Conservation (phyloP, 2,329 filamentous ascomycete species). For the Curvularia sp. region DNA sequence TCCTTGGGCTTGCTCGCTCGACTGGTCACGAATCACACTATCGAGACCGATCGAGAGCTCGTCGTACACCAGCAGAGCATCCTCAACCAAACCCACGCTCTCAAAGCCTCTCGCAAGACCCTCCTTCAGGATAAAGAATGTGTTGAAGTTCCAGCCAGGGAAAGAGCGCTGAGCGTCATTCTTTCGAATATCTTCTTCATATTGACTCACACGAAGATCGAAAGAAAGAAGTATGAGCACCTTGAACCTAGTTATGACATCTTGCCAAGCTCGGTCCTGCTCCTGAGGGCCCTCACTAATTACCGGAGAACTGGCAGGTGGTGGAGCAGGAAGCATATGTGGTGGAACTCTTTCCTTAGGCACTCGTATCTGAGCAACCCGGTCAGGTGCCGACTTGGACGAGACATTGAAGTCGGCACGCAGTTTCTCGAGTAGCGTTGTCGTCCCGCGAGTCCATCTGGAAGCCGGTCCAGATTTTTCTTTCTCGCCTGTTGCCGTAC, state of each 20-base stretch:
- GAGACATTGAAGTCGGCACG: constrained; percentile 86
- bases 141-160: constrained; percentile 99
- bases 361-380: constrained; percentile 84
- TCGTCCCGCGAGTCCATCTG: constrained; percentile 79
- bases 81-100: constrained; percentile 92
- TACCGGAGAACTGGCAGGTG: constrained; percentile 44
- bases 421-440: constrained; percentile 87
- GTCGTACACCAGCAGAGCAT: constrained; percentile 93
- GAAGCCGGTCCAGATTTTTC: constrained; percentile 72
- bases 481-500: constrained; percentile 60
- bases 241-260: constrained; percentile 87
- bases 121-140: constrained; percentile 97
- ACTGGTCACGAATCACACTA: constrained; percentile 77
- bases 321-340: constrained; percentile 54
- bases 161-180: constrained; percentile 85
- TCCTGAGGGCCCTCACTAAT: constrained; percentile 73
- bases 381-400: constrained; percentile 75
- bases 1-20: constrained; percentile 68
- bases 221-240: constrained; percentile 86
- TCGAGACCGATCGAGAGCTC: constrained; percentile 90
- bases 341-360: constrained; percentile 57
- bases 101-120: constrained; percentile 93
- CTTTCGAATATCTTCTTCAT: constrained; percentile 96
- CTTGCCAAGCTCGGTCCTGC: constrained; percentile 79
- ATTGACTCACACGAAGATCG: constrained; percentile 87